Conservation (phyloP, 2,329 filamentous ascomycete genomes). For the Chlorencoelia australis region DNA sequence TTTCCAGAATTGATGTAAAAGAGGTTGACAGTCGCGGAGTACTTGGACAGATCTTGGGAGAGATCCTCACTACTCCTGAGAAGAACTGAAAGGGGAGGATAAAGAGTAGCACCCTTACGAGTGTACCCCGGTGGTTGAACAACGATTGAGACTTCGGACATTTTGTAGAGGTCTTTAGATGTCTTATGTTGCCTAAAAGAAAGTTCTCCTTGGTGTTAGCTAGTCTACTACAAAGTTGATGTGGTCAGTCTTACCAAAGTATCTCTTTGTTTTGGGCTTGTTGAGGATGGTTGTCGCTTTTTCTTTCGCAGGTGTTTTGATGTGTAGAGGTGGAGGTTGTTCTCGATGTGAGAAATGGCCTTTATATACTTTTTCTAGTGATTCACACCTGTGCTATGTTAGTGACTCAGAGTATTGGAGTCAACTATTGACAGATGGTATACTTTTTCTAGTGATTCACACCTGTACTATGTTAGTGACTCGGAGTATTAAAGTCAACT, state of each 20-base stretch:
- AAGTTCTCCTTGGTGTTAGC: background rate
- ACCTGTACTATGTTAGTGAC: background rate
- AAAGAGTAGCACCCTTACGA: conserved; percentile 17
- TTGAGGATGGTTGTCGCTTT: background rate
- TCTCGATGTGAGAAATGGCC: too few species aligned
- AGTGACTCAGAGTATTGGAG: background rate
- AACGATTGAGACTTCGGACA: conserved; percentile 19
- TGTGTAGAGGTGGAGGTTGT: background rate
- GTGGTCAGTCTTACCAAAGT: background rate
- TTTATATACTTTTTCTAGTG: background rate
- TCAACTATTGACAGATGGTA: background rate
- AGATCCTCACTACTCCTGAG: conserved; percentile 19
- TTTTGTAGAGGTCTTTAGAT: conserved; percentile 2
- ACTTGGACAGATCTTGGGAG: conserved; percentile 20
- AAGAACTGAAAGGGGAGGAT: conserved; percentile 21
- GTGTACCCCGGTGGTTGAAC: conserved; percentile 22
- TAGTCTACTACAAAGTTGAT: background rate
- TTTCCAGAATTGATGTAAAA: too few species aligned
- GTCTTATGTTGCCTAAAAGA: conserved; percentile 6
- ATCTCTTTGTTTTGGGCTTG: background rate
- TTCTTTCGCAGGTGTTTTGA: background rate
- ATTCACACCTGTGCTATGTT: background rate
- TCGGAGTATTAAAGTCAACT: background rate
- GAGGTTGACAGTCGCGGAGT: conserved; percentile 22
- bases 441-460: background rate